Evolutionary conservation across 1,139 yeast genomes (phyloP).

Genomic region (Candida gigantensis): DNA sequence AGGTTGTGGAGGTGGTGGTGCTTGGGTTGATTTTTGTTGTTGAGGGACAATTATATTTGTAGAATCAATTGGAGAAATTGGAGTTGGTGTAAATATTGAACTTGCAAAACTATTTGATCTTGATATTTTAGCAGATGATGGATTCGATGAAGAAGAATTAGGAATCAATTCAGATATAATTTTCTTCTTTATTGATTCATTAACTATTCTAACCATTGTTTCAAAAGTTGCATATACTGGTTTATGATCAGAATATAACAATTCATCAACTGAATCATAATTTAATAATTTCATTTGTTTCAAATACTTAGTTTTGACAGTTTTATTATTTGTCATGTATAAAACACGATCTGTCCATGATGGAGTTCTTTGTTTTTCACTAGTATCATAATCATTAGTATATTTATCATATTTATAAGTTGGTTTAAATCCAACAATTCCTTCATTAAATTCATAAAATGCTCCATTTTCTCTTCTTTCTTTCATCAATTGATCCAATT

Average conservation of each 20-base stretch:
- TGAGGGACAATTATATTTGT: conserved; percentile 1
- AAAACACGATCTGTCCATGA: conserved; percentile 96
- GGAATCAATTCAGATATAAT: neutral
- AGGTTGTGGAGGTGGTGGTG: conserved; percentile 2
- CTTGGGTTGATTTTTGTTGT: conserved; percentile 1
- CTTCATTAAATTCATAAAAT: conserved; percentile 83
- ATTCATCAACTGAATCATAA: conserved; percentile 56
- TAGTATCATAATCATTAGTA: conserved; percentile 77
- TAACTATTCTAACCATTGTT: conserved; percentile 64
- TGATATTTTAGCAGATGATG: neutral
- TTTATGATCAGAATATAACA: conserved; percentile 82
- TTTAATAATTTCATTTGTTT: conserved; percentile 54
- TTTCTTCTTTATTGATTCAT: conserved; percentile 35
- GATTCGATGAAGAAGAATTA: conserved; percentile 25
- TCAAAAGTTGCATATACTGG: conserved; percentile 82
- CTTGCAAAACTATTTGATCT: neutral
- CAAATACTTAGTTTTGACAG: conserved; percentile 20
- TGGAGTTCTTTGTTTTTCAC: conserved; percentile 90
- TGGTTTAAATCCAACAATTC: conserved; percentile 76
- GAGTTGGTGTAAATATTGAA: neutral
- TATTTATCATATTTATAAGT: conserved; percentile 95
- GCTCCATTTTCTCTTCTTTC: conserved; percentile 72
- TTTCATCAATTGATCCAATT: conserved; percentile 75
- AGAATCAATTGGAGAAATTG: neutral
- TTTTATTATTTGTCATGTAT: conserved; percentile 42